A percentile compares a stretch with the other conserved stretches of the same genome.
Evolutionary conservation across 116 monocot genomes (phyloP).

Genomic region (Dioscorea cayenensis): DNA sequence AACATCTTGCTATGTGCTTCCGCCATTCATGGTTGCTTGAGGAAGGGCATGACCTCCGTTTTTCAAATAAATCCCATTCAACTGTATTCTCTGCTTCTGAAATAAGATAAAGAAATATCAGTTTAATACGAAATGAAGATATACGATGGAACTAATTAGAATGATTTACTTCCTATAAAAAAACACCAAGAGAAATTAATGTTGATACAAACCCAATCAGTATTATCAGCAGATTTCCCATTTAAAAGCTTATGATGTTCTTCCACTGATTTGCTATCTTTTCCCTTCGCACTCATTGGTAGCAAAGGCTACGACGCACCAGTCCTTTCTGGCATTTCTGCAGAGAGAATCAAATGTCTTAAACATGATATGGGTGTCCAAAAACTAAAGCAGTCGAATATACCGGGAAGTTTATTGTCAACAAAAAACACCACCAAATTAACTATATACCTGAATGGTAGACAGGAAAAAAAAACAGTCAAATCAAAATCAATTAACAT

Average conservation of each 20-base stretch:
- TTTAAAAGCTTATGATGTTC: conserved; percentile 51
- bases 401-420: conserved; percentile 70
- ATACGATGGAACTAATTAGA: not conserved
- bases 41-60: conserved; percentile 21
- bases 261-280: conserved; percentile 58
- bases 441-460: conserved; percentile 61
- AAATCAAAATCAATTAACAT: not conserved
- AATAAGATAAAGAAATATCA: not conserved
- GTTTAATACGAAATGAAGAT: not conserved
- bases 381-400: not conserved
- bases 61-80: conserved; percentile 36
- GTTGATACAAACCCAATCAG: conserved; percentile 43
- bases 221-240: conserved; percentile 39
- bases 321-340: conserved; percentile 80
- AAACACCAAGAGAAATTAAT: not conserved
- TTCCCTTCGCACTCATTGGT: conserved; percentile 53
- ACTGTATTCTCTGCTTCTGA: conserved; percentile 36
- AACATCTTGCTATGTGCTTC: conserved; percentile 1
- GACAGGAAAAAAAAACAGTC: not conserved
- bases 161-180: not conserved
- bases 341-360: not conserved
- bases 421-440: conserved; percentile 84
- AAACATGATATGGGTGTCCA: not conserved
- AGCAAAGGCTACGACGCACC: conserved; percentile 23
- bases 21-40: conserved; percentile 28